These are phyloP conservation scores for Boehmeria nivea DNA, from an alignment of 306 rosid genomes.

Conservation along the genomic window DNA sequence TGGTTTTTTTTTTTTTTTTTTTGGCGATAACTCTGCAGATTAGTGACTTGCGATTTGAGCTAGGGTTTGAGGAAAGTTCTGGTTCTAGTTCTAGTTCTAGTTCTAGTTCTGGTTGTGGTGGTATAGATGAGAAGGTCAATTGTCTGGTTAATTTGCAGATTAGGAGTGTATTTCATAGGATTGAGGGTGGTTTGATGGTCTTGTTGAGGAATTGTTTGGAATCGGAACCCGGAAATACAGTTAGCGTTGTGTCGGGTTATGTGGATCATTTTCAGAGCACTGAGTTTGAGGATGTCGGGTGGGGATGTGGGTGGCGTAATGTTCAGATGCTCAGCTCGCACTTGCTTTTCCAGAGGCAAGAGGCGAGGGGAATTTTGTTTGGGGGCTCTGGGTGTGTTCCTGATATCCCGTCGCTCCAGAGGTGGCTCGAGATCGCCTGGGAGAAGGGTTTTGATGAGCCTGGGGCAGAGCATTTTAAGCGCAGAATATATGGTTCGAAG, in stretches of 20 bases:
- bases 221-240: slow-evolving; percentile 45
- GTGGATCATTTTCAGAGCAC: slow-evolving; percentile 74
- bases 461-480: slow-evolving; percentile 57
- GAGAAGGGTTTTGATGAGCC: slow-evolving; percentile 67
- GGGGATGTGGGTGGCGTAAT: slow-evolving; percentile 96
- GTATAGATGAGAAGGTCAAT: slow-evolving; percentile 37
- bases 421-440: slow-evolving; percentile 97
- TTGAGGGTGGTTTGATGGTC: slow-evolving; percentile 60
- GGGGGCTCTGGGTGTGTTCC: slow-evolving; percentile 72
- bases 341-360: slow-evolving; percentile 50
- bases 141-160: slow-evolving; percentile 54
- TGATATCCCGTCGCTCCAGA: slow-evolving; percentile 66
- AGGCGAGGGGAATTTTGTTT: slow-evolving; percentile 55
- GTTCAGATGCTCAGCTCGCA: slow-evolving; percentile 76
- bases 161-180: slow-evolving; percentile 36
- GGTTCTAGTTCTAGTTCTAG: slow-evolving; percentile 21
- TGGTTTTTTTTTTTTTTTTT: too few species aligned
- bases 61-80: slow-evolving; percentile 10
- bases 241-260: slow-evolving; percentile 47
- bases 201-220: slow-evolving; percentile 65
- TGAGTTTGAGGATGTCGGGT: slow-evolving; percentile 58
- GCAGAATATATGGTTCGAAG: slow-evolving; percentile 48
- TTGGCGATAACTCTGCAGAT: too few species aligned
- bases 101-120: slow-evolving; percentile 19
- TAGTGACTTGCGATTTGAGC: too few species aligned